phyloP scores from a whole-genome alignment of 257 asterid species.

The Solanum tarijense region DNA sequence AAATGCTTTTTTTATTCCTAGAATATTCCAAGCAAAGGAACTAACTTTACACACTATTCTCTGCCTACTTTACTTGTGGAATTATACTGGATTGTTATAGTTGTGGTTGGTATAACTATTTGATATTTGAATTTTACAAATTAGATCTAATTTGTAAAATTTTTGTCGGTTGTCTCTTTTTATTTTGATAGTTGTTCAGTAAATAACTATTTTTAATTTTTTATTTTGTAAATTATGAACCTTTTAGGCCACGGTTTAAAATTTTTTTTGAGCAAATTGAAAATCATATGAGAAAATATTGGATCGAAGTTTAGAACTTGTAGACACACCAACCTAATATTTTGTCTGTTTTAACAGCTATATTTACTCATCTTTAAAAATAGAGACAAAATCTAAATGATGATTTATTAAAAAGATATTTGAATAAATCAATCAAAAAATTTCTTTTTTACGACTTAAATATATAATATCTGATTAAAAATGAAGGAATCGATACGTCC shows the following conservation, averaged over 20 bases:
- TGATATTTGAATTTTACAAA: background rate
- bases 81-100: no score
- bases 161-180: background rate
- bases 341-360: rapidly evolving
- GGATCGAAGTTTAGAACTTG: background rate
- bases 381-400: background rate
- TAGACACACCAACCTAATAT: background rate
- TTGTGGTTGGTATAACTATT: background rate
- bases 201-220: background rate
- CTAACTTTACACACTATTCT: background rate
- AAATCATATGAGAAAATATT: background rate
- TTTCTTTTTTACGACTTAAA: background rate
- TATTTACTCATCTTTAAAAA: no score
- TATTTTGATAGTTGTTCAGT: background rate
- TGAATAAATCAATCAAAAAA: background rate
- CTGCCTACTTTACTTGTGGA: background rate
- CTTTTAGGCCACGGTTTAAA: background rate
- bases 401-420: background rate
- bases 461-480: background rate
- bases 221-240: background rate
- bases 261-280: background rate
- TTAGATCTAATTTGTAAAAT: background rate
- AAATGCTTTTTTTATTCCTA: background rate
- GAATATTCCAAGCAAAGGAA: background rate
- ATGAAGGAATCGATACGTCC: rapidly evolving